Evolutionary conservation across 108 stramenopile species (phyloP).

Genomic region (Fistulifera pelliculosa): DNA sequence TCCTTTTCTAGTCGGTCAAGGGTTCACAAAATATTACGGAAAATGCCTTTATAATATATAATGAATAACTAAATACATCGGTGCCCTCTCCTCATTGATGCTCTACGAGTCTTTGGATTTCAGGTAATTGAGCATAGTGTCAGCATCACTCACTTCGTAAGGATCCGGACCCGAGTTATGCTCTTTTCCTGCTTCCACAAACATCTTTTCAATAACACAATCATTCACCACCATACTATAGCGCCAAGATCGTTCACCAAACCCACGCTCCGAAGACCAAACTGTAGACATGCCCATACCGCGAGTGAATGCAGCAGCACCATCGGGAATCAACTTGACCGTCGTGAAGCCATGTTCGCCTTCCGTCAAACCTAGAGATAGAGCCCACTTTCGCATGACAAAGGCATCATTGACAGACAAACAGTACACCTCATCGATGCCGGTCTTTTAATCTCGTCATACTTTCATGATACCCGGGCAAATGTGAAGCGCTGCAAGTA

Average conservation of each 20-base stretch:
- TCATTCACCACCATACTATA: constrained; percentile 44
- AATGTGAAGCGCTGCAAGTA: constrained; percentile 34
- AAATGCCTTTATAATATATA: too few species aligned
- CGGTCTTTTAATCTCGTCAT: constrained; percentile 29
- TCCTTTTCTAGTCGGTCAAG: too few species aligned
- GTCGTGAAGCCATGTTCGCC: constrained; percentile 42
- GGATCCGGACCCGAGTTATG: constrained; percentile 42
- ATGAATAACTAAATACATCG: too few species aligned
- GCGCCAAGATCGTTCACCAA: constrained; percentile 43
- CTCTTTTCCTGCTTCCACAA: constrained; percentile 18
- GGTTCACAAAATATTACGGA: too few species aligned
- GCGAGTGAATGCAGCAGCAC: constrained; percentile 34
- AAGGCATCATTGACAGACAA: constrained; percentile 53
- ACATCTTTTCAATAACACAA: constrained; percentile 35
- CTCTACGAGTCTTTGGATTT: constrained; percentile 2
- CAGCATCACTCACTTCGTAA: constrained; percentile 42
- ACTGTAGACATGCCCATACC: constrained; percentile 46
- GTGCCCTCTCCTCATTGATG: too few species aligned
- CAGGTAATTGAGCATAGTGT: constrained; percentile 41
- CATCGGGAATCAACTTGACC: constrained; percentile 49
- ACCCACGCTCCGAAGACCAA: constrained; percentile 36
- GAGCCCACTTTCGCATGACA: constrained; percentile 47
- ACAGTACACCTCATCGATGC: constrained; percentile 51
- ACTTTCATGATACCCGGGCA: constrained; percentile 44
- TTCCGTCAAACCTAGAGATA: constrained; percentile 25